A percentile compares a stretch with the other conserved stretches of the same genome.
Evolutionary conservation across 768 basidiomycete species (phyloP).

Genomic region (Mycena metata): DNA sequence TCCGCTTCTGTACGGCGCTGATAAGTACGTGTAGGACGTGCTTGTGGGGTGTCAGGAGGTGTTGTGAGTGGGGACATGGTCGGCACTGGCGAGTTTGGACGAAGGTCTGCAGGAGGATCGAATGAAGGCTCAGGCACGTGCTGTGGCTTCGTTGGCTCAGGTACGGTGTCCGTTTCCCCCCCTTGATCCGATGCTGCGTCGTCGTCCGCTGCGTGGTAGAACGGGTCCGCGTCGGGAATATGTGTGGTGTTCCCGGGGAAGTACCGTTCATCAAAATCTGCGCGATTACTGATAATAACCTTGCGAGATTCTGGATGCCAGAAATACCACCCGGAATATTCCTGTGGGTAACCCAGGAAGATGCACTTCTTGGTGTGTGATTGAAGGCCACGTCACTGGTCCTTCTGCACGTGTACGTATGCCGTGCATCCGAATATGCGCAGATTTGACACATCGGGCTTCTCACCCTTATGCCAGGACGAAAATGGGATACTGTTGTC

Average conservation of each 20-base stretch:
- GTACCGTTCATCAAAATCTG: too few relatives aligned
- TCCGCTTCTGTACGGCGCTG: too few relatives aligned
- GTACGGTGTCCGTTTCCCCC: too few relatives aligned
- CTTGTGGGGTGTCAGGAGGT: background rate
- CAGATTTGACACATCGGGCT: conserved; percentile 46
- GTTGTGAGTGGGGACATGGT: background rate
- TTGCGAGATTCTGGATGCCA: conserved; percentile 48
- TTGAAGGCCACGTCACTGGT: conserved; percentile 47
- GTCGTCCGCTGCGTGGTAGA: background rate
- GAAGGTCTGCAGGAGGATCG: background rate
- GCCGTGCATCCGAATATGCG: conserved; percentile 54
- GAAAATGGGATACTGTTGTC: too few relatives aligned
- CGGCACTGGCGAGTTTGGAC: conserved; percentile 7
- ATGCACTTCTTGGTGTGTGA: too few relatives aligned
- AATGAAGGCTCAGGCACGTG: background rate
- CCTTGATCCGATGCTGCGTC: conserved; percentile 8
- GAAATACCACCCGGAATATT: conserved; percentile 51
- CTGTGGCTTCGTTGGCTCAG: too few relatives aligned
- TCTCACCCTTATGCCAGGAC: conserved; percentile 32
- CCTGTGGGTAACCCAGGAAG: conserved; percentile 48
- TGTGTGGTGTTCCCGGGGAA: too few relatives aligned
- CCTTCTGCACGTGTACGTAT: too few relatives aligned
- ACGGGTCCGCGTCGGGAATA: conserved; percentile 22
- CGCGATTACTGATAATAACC: too few relatives aligned
- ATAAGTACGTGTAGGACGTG: too few relatives aligned